Evolutionary conservation across 2,329 filamentous ascomycete genomes (phyloP), one percentile per base, ranked within the genome.

Genomic region (Penicillium oxalicum): DNA sequence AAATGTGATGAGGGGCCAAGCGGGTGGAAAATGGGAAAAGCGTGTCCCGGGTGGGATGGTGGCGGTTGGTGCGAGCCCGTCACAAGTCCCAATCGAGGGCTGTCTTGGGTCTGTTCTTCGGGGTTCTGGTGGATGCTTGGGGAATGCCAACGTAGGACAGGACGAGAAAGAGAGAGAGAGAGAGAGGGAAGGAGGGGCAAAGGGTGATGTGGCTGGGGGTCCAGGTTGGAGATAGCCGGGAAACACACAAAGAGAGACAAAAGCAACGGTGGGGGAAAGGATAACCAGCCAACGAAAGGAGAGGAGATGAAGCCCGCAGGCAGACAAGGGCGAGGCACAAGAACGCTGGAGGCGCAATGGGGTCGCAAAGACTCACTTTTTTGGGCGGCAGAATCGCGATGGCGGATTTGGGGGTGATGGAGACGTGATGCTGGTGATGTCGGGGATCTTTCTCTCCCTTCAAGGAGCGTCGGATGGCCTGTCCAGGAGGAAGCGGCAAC

Each of bases 361-460:
- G 7, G 29, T 43, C 47, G 48, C 40, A 38, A 44, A 50, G 47
- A 61, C 61, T 55, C 69, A 94, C 89, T 84, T 95, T 95, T 73
- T 95, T 95, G 1, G 91, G 91, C 45, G 91, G 89, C 26, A 93
- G 81, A 64, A 95, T 95, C 45, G 90, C 89, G 57, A 91, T 81
- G 36, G 88, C 87, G 48, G 90, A 86, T 70, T 95, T 95, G 55
- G 87, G 85, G 12, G 85, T 83, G 59, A 95, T 87, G 49, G 86
- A 85, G 59, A 88, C 79, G 65, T 88, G 86, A 49, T 64, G 62
- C 43, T 57, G 60, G 50, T 60, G 60, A 51, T 56, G 81, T 67
- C 84, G 82, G 53, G 73, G 69, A 56, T 82, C 80, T 77, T 90
- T 94, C 60, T 94, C 88, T 70, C 87, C 86, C 75, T 95, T 95